Base-by-base conservation (phyloP, 768 basidiomycete genomes). In the Fomitopsis pulvina region DNA sequence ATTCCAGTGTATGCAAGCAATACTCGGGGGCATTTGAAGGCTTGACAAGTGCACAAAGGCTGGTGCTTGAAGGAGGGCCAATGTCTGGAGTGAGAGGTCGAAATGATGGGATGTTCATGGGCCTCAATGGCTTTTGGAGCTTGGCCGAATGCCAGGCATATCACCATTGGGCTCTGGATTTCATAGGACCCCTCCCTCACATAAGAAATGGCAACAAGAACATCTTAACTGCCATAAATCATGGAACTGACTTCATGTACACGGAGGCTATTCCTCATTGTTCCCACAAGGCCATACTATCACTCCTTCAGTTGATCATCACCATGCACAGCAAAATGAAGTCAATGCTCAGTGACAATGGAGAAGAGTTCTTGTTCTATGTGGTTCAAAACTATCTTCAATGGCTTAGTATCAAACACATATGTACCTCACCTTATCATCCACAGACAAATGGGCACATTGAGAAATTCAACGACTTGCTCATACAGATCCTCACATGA, bases 281-380 rank as follows among this genome's bases (percentile, higher is more conserved):
- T 20, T 56, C 37, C 2, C 18, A 40, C 20, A 27, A 49, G 12
- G 11, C 3, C 22, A 27, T 49, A 11, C 10, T 41, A 14, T 3
- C 9, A 5, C 47, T 57, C 11, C 22, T 58, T 16, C 50, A 48
- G 12, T n/a, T 25, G 16, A 45, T 56, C 45, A 48, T 60, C 25
- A 30, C 29, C 3, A 44, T 37, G 14, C 48, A 39, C 34, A 54
- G 59, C 16, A 56, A 54, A 51, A 57, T 57, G 1, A 51, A 47
- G 40, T 29, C 59, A 12, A 41, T 55, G 5, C 41, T 60, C 11
- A 56, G 57, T 9, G 57, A 60, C 51, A 58, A 58, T 41, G 55
- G 59, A 29, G 54, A 58, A 37, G 59, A 56, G 44, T 58, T 60
- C 54, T 51, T 57, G 43, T 52, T 54, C 12, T 58, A 60, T 51